Percentiles rank a stretch among this genome's conserved stretches.
Conservation (phyloP, 208 protist genomes). For the Novymonas esmeraldas region DNA sequence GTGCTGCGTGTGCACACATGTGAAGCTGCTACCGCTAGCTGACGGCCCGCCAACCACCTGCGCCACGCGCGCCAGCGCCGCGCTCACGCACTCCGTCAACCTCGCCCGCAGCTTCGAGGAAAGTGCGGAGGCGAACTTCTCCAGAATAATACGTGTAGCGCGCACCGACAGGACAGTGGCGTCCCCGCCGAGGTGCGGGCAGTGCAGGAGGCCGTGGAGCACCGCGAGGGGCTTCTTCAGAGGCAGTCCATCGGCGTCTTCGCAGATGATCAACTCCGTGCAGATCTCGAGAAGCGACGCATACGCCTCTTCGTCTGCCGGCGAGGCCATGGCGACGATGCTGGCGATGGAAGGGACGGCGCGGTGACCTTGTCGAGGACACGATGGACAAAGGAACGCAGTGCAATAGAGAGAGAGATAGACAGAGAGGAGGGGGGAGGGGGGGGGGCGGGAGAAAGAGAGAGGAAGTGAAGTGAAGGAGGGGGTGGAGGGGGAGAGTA, state of each 20-base stretch:
- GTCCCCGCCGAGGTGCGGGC: conserved; percentile 51
- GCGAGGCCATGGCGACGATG: neutral
- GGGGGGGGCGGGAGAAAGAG: neutral
- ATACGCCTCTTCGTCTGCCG: conserved; percentile 30
- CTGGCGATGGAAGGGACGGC: neutral
- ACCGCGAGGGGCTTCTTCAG: conserved; percentile 14
- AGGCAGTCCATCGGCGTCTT: conserved; percentile 20
- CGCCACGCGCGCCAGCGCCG: conserved; percentile 3
- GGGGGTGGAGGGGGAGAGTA: too few relatives aligned
- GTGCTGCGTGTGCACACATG: conserved; percentile 44
- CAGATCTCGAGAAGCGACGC: conserved; percentile 32
- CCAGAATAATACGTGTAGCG: conserved; percentile 65
- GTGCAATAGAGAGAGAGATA: too few relatives aligned
- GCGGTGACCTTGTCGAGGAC: neutral
- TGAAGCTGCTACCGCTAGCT: neutral
- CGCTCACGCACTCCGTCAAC: conserved; percentile 19
- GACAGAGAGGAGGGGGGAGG: neutral
- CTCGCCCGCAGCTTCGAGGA: conserved; percentile 10
- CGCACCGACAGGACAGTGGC: conserved; percentile 71
- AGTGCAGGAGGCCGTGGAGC: conserved; percentile 29
- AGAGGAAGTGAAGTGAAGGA: neutral
- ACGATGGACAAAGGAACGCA: too few relatives aligned
- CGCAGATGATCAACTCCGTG: conserved; percentile 37
- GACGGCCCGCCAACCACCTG: neutral
- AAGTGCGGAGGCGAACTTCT: conserved; percentile 50